A percentile compares a stretch with the other conserved stretches of the same genome.
Evolutionary conservation across 1,139 yeast genomes (phyloP).

Genomic region (Chernovozyma sophiae-reginae): DNA sequence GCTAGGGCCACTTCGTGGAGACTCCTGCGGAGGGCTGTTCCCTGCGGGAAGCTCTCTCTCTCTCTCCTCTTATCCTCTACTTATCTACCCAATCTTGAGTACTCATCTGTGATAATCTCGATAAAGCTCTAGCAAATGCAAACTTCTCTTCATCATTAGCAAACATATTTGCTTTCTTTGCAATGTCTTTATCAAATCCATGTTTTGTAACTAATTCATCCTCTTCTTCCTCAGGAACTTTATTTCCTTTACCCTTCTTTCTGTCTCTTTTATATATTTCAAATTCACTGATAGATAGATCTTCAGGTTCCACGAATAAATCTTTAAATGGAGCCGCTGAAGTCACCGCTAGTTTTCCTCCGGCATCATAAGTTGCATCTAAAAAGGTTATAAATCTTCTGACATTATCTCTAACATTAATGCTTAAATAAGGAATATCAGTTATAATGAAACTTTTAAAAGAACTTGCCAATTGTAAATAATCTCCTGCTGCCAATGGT

Average conservation of each 20-base stretch:
- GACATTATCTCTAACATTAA: slow-evolving; percentile 75
- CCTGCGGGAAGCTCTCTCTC: too few relatives aligned
- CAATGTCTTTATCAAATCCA: slow-evolving; percentile 70
- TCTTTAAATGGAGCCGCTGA: slow-evolving; percentile 82
- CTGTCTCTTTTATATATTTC: slow-evolving; percentile 34
- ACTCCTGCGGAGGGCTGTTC: too few relatives aligned
- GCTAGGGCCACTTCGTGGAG: too few relatives aligned
- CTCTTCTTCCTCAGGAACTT: slow-evolving; percentile 37
- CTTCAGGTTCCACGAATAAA: slow-evolving; percentile 82
- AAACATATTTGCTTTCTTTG: slow-evolving; percentile 78
- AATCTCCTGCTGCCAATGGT: slow-evolving; percentile 95
- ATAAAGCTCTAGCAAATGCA: slow-evolving; percentile 93
- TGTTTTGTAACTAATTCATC: slow-evolving; percentile 65
- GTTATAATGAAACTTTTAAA: slow-evolving; percentile 80
- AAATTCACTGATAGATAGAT: slow-evolving; percentile 51
- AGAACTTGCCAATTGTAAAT: slow-evolving; percentile 73
- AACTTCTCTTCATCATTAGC: slow-evolving; percentile 88
- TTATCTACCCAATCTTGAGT: slow-evolving; percentile 83
- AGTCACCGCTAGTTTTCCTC: slow-evolving; percentile 83
- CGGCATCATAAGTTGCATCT: slow-evolving; percentile 92
- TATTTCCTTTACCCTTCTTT: slow-evolving; percentile 32
- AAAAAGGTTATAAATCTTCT: slow-evolving; percentile 88
- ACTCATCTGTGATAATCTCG: slow-evolving; percentile 90
- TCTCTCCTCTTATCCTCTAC: too few relatives aligned
- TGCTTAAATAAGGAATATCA: slow-evolving; percentile 82